Base-by-base conservation (phyloP, 257 asterid species). In the Solanum lignicaule region DNA sequence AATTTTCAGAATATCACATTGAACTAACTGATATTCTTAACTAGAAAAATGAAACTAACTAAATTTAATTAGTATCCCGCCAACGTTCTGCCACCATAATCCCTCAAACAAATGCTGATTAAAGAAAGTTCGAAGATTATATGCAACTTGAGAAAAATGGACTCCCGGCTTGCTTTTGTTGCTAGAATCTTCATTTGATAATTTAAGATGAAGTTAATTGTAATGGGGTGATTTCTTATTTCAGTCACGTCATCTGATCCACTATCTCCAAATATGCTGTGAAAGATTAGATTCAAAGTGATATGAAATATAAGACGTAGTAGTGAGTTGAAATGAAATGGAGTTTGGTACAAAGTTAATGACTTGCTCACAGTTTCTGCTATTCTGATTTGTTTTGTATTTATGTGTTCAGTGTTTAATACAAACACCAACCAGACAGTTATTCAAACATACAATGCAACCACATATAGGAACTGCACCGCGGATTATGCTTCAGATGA, bases 351-450 rank as follows among this genome's bases (percentile, higher is more conserved):
- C 15, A 9, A 4, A 78, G 84, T 78, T 78, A 4, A 39, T 78
- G 84, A 3, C 3, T 78, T 41, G 65, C 33, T 18, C 41, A 29
- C 20, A 38, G 33, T 76, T 2, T 3, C 35, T 76, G 69, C 41
- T 16, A 48, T 48, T 33, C 16, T 83, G 66, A 58, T 58, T 41
- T 11, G 10, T 36, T 48, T 75, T 65, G 9, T 32, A 74, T 48
- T 81, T 9, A 35, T 9, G 21, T 73, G 58, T 90, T 92, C 90
- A 96, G 99, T 96, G 62, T 96, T 96, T 83, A 93, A 94, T 91
- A 95, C 98, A n/a, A 91, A 91, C 95, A 90, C 98, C 27, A 96
- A 95, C 46, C 94, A 94, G 83, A 93, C 99, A 0, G 98, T 96
- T 91, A 90, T 95, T 90, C 98, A 95, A 74, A 95, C 98, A 87